Conservation (phyloP, 495 filamentous ascomycete species). For the Astrocystis sublimbata region DNA sequence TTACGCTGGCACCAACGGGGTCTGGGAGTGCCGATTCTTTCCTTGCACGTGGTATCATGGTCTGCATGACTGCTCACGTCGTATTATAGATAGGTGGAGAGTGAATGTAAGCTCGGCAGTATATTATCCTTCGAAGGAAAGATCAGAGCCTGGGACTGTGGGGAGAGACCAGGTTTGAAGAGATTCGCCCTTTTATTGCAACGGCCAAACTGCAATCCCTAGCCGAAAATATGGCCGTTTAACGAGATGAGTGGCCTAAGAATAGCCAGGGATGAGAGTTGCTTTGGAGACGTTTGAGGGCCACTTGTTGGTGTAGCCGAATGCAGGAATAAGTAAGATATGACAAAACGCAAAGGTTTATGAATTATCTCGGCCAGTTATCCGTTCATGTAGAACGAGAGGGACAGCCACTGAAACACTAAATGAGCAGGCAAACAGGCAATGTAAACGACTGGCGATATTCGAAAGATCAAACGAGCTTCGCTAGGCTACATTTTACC, state of each 20-base stretch:
- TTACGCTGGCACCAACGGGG: conserved; percentile 29
- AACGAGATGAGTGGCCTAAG: not conserved
- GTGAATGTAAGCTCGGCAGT: conserved; percentile 25
- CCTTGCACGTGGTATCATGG: conserved; percentile 29
- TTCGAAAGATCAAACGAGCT: not conserved
- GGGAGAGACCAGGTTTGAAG: conserved; percentile 2
- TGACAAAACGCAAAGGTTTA: not conserved
- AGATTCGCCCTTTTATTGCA: not conserved
- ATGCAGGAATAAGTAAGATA: not conserved
- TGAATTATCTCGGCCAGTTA: conserved; percentile 5
- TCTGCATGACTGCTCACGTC: conserved; percentile 18
- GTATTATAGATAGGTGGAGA: conserved; percentile 20
- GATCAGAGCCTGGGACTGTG: conserved; percentile 17
- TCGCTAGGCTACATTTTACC: conserved; percentile 6
- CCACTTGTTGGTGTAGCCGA: not conserved
- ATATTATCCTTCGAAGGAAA: conserved; percentile 11
- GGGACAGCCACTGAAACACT: not conserved
- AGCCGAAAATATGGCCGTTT: not conserved
- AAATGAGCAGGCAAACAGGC: not conserved
- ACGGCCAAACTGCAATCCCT: not conserved
- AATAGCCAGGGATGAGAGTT: not conserved
- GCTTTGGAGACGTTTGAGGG: not conserved
- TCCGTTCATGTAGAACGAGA: conserved; percentile 1
- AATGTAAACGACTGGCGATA: not conserved
- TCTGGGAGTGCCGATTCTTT: conserved; percentile 26